Evolutionary conservation across 2,329 filamentous ascomycete species (phyloP).

Genomic region (Grosmannia serpens): DNA sequence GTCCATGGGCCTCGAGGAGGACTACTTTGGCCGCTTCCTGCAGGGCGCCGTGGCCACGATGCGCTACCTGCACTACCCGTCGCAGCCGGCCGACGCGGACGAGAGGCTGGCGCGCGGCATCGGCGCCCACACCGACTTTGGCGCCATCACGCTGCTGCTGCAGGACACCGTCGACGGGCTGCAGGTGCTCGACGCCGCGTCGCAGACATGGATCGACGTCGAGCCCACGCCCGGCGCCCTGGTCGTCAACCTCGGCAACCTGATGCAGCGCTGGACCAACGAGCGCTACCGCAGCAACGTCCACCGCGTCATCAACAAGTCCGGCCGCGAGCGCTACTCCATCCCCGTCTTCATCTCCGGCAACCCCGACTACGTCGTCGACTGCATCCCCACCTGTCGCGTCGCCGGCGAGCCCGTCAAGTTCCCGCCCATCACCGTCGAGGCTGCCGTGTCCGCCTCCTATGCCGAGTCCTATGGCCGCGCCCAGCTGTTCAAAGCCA

Average conservation of each 20-base stretch:
- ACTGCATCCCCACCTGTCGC: slow-evolving; percentile 8
- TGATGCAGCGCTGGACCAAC: slow-evolving; percentile 37
- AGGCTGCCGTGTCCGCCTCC: slow-evolving; percentile 3
- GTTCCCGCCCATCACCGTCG: slow-evolving; percentile 9
- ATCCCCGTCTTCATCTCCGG: slow-evolving; percentile 10
- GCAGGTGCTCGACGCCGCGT: slow-evolving; percentile 29
- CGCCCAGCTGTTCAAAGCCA: slow-evolving; percentile 7
- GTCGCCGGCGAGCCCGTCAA: background rate
- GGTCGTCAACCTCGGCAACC: slow-evolving; percentile 38
- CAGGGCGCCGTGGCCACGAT: slow-evolving; percentile 42
- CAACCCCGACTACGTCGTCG: slow-evolving; percentile 10
- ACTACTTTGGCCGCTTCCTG: slow-evolving; percentile 27
- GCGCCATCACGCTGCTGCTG: slow-evolving; percentile 41
- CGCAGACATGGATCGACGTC: slow-evolving; percentile 32
- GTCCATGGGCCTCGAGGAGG: slow-evolving; percentile 17
- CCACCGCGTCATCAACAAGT: slow-evolving; percentile 35
- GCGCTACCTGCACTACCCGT: slow-evolving; percentile 43
- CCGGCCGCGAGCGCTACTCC: slow-evolving; percentile 8
- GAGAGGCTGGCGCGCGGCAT: slow-evolving; percentile 17
- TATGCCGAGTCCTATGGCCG: slow-evolving; percentile 11
- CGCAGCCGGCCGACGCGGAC: slow-evolving; percentile 12
- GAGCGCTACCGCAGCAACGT: slow-evolving; percentile 40
- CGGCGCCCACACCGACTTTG: slow-evolving; percentile 39
- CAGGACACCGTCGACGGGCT: slow-evolving; percentile 38
- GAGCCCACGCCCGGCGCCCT: slow-evolving; percentile 31